Base-by-base conservation (phyloP, 1,139 yeast species). In the Debaryomyces coudertii region DNA sequence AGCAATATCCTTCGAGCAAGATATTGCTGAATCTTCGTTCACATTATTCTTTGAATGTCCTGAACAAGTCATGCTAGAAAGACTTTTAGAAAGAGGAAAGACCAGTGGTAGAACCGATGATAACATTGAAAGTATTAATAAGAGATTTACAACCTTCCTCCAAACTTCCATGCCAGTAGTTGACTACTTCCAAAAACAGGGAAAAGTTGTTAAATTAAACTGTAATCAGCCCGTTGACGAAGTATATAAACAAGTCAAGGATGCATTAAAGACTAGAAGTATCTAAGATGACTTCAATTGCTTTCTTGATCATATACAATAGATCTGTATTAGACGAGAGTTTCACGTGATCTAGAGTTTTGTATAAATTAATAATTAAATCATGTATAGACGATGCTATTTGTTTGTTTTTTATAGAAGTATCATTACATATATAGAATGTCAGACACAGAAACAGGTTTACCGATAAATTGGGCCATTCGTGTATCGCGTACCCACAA, bases 141-240 rank as follows among this genome's bases (percentile, higher is more conserved):
- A 93, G 73, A 80, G 99, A 66, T 93, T 93, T 74, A 79, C 73
- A 55, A 87, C 93, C 11, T 93, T 93, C 62, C 65, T 85, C 46
- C 96, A 90, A 40, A 90, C 98, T 5, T 86, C 95, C 51, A 87
- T 87, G 90, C 99, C 99, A 2, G 99, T 93, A 9, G 90, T 93
- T 37, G 87, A 90, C 47, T 82, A 90, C 67, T 93, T 82, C 60
- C 92, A 82, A 29, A 74, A 80, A 56, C 85, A 86, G 55, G 82
- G 78, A 46, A 87, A 83, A 64, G 97, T 93, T 12, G 85, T 90
- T 44, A 85, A 80, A 61, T 82, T 93, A 25, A 73, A 77, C 47
- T 92, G 98, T 66, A 86, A 90, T 62, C 81, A 83, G 56, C 76
- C 92, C 2, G 93, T 89, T 15, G 95, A 90, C 43, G 77, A 71